These are phyloP conservation scores for Alternaria sp. DNA, from an alignment of 2,329 filamentous ascomycete species.

Conservation along the genomic window DNA sequence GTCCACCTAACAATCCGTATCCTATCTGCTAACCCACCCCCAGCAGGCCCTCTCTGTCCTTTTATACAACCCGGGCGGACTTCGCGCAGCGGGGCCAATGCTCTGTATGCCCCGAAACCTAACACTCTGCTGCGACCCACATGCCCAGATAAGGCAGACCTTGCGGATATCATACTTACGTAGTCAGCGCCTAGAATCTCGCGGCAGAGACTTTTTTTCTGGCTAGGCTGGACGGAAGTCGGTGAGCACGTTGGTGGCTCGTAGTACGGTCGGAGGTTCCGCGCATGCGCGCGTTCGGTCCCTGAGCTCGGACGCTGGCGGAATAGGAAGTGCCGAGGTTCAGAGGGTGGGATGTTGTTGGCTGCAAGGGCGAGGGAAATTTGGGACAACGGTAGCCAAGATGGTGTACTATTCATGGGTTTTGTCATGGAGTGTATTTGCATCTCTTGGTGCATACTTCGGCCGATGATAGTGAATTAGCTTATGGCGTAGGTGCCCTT, in stretches of 20 bases:
- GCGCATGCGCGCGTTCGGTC: background rate
- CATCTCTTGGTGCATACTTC: background rate
- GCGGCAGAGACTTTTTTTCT: constrained; percentile 17
- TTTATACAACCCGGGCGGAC: constrained; percentile 30
- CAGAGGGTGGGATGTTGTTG: constrained; percentile 10
- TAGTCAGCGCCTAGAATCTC: constrained; percentile 12
- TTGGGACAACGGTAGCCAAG: constrained; percentile 1
- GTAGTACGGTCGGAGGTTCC: constrained; percentile 3
- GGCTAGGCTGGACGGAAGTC: background rate
- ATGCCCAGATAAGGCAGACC: constrained; percentile 34
- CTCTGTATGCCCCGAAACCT: background rate
- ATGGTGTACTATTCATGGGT: background rate
- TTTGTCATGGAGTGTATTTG: background rate
- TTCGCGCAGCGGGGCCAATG: constrained; percentile 22
- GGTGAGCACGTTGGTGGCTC: constrained; percentile 16
- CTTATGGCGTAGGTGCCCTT: background rate
- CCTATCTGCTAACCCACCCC: constrained; percentile 6
- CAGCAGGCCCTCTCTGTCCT: constrained; percentile 3
- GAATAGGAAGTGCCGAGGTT: constrained; percentile 21
- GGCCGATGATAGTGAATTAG: background rate
- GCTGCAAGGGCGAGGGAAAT: background rate
- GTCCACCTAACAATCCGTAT: constrained; percentile 11
- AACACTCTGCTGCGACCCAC: constrained; percentile 23
- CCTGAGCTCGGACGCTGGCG: constrained; percentile 18
- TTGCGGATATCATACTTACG: constrained; percentile 32